These are phyloP conservation scores for Candida argentea DNA, from an alignment of 805 yeast species.

Conservation along the genomic window DNA sequence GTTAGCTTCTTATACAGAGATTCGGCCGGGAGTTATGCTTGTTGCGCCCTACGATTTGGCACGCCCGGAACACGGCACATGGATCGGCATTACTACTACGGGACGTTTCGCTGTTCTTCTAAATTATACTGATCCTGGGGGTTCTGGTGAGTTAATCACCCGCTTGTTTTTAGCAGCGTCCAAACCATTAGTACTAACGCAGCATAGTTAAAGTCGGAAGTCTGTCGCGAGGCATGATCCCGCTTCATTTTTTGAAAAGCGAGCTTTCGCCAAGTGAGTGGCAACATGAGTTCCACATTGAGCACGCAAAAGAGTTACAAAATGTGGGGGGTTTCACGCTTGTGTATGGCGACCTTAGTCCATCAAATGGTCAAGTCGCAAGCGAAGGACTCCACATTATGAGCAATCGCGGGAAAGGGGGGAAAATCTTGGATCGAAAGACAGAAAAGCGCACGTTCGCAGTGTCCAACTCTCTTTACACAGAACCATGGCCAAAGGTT, in stretches of 20 bases:
- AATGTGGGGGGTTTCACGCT: slow-evolving; percentile 56
- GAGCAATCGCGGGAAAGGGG: slow-evolving; percentile 39
- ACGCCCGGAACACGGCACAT: slow-evolving; percentile 71
- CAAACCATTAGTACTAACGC: slow-evolving; percentile 7
- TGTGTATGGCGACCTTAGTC: slow-evolving; percentile 37
- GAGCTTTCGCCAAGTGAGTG: slow-evolving; percentile 31
- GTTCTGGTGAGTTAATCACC: no score
- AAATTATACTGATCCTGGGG: slow-evolving; percentile 52
- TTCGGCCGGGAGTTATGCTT: slow-evolving; percentile 26
- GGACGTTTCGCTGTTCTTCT: slow-evolving; percentile 67
- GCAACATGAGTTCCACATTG: slow-evolving; percentile 22
- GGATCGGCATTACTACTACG: slow-evolving; percentile 65
- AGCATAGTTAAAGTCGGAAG: slow-evolving; percentile 15
- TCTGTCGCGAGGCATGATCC: slow-evolving; percentile 45
- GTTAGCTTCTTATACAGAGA: slow-evolving; percentile 29
- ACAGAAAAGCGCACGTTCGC: slow-evolving; percentile 36
- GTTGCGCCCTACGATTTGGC: slow-evolving; percentile 70
- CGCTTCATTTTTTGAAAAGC: slow-evolving; percentile 34
- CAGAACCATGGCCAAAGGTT: slow-evolving; percentile 72
- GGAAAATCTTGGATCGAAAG: slow-evolving; percentile 19
- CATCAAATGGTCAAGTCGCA: slow-evolving; percentile 13
- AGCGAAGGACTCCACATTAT: slow-evolving; percentile 36
- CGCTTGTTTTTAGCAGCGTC: background rate
- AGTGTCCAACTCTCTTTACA: slow-evolving; percentile 56
- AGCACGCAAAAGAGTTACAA: slow-evolving; percentile 6